Evolutionary conservation across 2,329 filamentous ascomycete genomes (phyloP), one percentile per base, ranked within the genome.

Genomic region (Allantophomopsis lycopodina): DNA sequence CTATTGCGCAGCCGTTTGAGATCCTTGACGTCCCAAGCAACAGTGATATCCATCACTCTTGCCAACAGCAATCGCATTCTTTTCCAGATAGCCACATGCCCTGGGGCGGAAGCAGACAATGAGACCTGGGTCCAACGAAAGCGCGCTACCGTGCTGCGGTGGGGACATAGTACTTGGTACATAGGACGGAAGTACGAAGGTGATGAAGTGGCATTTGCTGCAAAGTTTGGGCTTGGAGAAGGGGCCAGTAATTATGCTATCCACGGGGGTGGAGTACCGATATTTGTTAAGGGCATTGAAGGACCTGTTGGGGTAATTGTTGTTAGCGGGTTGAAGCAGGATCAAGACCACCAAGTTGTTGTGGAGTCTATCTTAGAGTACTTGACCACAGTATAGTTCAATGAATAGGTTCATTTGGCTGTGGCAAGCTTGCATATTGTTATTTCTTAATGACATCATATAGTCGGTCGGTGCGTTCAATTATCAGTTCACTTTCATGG

Each of bases 271-370:
- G 84, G 69, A 0, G 75, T 84, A 46, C 84, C 84, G 0, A 70
- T 89, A 23, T 67, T 75, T 7, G 83, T 89, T 6, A 62, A 62
- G 39, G 80, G 80, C 0, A 80, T 88, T 1, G 83, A 88, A 60
- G 83, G 83, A 0, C 61, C 86, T 2, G 76, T 87, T 8, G 83
- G 73, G 1, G 77, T 85, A 1, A 75, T 87, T 18, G 75, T 87
- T 14, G 79, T 89, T 1, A 82, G 76, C 52, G 84, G 83, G 4
- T 57, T 89, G 56, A 80, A 77, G 62, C 79, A 87, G 58, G 68
- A 83, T 50, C 72, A 87, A 61, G 83, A 88, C 57, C 84, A 91
- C 57, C 75, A 74, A 7, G 72, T 87, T 30, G 76, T 89, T 51
- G 70, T 83, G 1, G 79, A 87, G 55, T 75, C 74, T 1, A 65